Percentiles rank a stretch among this genome's conserved stretches.
phyloP scores from a whole-genome alignment of 768 basidiomycete genomes.

The Thelephora aurantiotincta region DNA sequence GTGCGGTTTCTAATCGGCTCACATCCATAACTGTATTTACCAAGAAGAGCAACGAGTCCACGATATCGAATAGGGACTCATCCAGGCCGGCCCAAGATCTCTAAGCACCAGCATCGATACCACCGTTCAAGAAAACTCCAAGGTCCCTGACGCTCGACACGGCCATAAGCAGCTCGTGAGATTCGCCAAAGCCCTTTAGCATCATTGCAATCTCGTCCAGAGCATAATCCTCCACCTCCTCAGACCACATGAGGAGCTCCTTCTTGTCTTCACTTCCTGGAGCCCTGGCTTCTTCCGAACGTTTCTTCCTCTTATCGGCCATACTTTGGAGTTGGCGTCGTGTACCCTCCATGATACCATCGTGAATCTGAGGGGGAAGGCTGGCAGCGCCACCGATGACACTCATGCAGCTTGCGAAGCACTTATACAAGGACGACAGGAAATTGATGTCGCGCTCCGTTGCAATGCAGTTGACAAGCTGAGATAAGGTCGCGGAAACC shows the following conservation, averaged over 20 bases:
- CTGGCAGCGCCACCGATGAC: conserved; percentile 41
- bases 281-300: conserved; percentile 21
- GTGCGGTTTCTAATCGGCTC: too few species aligned
- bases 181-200: conserved; percentile 36
- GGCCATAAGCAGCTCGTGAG: conserved; percentile 55
- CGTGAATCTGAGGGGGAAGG: conserved; percentile 38
- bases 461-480: conserved; percentile 47
- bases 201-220: conserved; percentile 69
- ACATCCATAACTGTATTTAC: too few species aligned
- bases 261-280: conserved; percentile 32
- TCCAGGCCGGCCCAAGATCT: too few species aligned
- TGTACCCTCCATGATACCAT: conserved; percentile 49
- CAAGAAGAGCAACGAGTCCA: too few species aligned
- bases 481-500: conserved; percentile 52
- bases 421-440: conserved; percentile 63
- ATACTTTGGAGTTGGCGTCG: conserved; percentile 56
- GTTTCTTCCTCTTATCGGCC: conserved; percentile 51
- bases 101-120: conserved; percentile 14
- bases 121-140: conserved; percentile 27
- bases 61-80: too few species aligned
- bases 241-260: conserved; percentile 57
- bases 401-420: conserved; percentile 45
- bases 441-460: conserved; percentile 66
- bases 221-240: conserved; percentile 77
- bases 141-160: conserved; percentile 61